phyloP scores from a whole-genome alignment of 306 rosid species.

The Oemleria cerasiformis region DNA sequence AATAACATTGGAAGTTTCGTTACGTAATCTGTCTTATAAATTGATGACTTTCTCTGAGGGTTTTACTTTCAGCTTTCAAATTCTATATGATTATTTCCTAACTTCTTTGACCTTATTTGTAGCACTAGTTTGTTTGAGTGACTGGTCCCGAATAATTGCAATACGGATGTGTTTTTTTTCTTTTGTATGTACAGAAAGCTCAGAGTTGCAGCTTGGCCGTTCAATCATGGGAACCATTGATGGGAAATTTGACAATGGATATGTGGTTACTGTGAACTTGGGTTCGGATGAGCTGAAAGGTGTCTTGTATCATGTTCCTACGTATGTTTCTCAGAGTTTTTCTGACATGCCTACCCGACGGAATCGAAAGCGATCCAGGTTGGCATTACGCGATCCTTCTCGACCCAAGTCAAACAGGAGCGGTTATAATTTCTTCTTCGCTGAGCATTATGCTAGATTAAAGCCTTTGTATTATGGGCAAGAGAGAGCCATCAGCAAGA shows the following conservation, averaged over 20 bases:
- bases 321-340: slow-evolving; percentile 29
- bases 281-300: slow-evolving; percentile 68
- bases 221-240: slow-evolving; percentile 60
- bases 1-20: neutral
- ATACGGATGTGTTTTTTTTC: slow-evolving; percentile 16
- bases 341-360: slow-evolving; percentile 29
- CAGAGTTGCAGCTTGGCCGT: slow-evolving; percentile 41
- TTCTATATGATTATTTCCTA: neutral
- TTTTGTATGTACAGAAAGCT: slow-evolving; percentile 38
- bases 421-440: slow-evolving; percentile 74
- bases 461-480: slow-evolving; percentile 61
- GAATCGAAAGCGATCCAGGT: slow-evolving; percentile 50
- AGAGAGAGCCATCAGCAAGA: slow-evolving; percentile 71
- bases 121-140: neutral
- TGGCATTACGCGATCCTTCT: slow-evolving; percentile 56
- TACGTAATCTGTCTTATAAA: neutral
- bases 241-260: slow-evolving; percentile 69
- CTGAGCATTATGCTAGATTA: slow-evolving; percentile 67
- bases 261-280: slow-evolving; percentile 49
- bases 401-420: slow-evolving; percentile 76
- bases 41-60: neutral
- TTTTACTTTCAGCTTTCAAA: neutral
- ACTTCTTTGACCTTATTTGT: neutral
- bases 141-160: neutral
- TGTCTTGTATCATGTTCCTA: slow-evolving; percentile 62